Conservation (phyloP, 106 monocot species). For the Dactylorhiza incarnata region DNA sequence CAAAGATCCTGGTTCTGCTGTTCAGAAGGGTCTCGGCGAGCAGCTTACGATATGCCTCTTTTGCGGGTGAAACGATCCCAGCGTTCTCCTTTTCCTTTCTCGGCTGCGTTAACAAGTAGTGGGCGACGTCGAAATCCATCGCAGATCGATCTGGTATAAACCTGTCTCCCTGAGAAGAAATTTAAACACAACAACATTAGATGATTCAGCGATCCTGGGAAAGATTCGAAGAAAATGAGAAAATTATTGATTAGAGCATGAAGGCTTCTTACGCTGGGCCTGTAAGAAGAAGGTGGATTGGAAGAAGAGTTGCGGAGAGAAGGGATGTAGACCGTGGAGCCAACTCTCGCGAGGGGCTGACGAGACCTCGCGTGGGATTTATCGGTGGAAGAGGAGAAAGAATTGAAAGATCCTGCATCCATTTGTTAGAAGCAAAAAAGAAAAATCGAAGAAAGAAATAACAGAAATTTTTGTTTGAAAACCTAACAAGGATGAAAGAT, state of each 20-base stretch:
- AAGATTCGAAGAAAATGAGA: not conserved
- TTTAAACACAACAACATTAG: too few relatives aligned
- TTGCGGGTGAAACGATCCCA: constrained; percentile 29
- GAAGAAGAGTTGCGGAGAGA: constrained; percentile 23
- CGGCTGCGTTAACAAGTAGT: constrained; percentile 37
- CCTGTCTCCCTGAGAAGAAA: constrained; percentile 33
- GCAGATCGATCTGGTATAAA: constrained; percentile 65
- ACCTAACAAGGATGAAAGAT: too few relatives aligned
- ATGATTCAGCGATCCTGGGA: not conserved
- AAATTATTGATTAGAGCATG: not conserved
- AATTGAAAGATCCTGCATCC: constrained; percentile 38
- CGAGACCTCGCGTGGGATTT: constrained; percentile 21
- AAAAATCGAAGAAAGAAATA: not conserved
- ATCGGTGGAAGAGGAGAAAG: constrained; percentile 25
- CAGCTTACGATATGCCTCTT: constrained; percentile 40
- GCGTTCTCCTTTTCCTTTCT: constrained; percentile 47
- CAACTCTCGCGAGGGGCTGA: constrained; percentile 22
- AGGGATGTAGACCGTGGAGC: constrained; percentile 35
- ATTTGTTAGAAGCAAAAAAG: constrained; percentile 15
- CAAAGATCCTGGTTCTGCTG: constrained; percentile 36
- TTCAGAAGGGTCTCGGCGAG: constrained; percentile 37
- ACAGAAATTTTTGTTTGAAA: too few relatives aligned
- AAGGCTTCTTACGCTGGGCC: constrained; percentile 30
- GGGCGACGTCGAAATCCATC: constrained; percentile 57
- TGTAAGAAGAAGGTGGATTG: constrained; percentile 6